Percentiles rank a stretch among this genome's conserved stretches.
phyloP scores from a whole-genome alignment of 2,329 filamentous ascomycete species.

The Diaporthe aspalathi region DNA sequence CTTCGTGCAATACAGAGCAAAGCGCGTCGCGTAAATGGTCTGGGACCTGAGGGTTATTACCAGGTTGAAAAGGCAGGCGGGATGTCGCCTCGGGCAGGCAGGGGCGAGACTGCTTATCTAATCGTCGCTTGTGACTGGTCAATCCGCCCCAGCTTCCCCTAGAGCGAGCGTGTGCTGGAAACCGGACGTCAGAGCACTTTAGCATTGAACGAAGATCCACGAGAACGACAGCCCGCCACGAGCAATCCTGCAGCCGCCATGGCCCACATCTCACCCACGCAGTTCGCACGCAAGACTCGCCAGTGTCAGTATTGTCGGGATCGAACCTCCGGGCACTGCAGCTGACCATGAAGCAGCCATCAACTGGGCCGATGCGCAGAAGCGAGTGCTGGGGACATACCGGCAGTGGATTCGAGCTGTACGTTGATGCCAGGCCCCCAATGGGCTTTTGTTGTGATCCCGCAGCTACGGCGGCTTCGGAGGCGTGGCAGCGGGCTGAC shows the following conservation, averaged over 20 bases:
- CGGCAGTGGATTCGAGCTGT: slow-evolving; percentile 96
- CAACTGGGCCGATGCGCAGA: slow-evolving; percentile 90
- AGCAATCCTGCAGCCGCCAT: slow-evolving; percentile 65
- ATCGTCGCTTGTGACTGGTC: slow-evolving; percentile 40
- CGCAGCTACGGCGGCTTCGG: neutral
- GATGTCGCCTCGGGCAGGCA: slow-evolving; percentile 25
- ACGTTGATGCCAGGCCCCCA: slow-evolving; percentile 58
- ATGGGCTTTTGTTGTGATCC: neutral
- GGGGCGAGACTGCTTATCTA: slow-evolving; percentile 29
- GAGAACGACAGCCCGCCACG: slow-evolving; percentile 49
- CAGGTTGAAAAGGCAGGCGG: slow-evolving; percentile 13
- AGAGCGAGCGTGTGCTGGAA: neutral
- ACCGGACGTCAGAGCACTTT: slow-evolving; percentile 36
- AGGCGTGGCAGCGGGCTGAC: slow-evolving; percentile 14
- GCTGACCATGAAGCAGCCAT: slow-evolving; percentile 70
- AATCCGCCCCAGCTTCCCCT: slow-evolving; percentile 29
- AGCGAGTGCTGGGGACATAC: slow-evolving; percentile 88
- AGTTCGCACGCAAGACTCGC: slow-evolving; percentile 84
- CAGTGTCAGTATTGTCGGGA: slow-evolving; percentile 69
- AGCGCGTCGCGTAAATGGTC: neutral
- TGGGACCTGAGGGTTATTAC: neutral
- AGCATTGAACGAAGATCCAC: slow-evolving; percentile 41
- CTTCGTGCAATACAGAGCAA: neutral
- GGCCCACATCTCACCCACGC: slow-evolving; percentile 87
- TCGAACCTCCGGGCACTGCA: neutral